Evolutionary conservation across 2,329 filamentous ascomycete genomes (phyloP).

Genomic region (Periglandula ipomoeae): DNA sequence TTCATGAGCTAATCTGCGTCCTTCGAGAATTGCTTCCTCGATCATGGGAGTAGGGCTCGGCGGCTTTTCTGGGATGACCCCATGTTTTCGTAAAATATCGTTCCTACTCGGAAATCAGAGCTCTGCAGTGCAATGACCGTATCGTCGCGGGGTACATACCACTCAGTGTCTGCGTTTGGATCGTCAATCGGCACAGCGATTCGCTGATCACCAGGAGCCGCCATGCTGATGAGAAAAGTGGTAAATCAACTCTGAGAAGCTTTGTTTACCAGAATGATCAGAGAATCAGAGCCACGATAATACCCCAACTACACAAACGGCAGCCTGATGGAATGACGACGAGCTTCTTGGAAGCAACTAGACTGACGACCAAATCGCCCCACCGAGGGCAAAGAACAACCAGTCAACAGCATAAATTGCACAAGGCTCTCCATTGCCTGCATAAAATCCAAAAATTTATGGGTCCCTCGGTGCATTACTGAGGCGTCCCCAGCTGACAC

Average conservation of each 20-base stretch:
- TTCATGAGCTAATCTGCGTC: constrained; percentile 74
- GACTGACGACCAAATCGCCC: background rate
- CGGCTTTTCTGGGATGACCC: constrained; percentile 94
- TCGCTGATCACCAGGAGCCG: constrained; percentile 52
- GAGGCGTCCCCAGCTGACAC: background rate
- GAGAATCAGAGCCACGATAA: no score
- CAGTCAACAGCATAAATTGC: constrained; percentile 3
- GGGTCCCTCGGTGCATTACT: constrained; percentile 1
- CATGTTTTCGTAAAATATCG: constrained; percentile 94
- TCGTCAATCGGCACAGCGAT: constrained; percentile 82
- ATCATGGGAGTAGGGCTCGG: constrained; percentile 93
- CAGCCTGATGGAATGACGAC: constrained; percentile 4
- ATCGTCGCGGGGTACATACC: constrained; percentile 45
- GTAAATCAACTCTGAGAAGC: background rate
- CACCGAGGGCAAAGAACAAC: background rate
- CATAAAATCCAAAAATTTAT: constrained; percentile 9
- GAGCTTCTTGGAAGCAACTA: background rate
- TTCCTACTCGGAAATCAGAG: constrained; percentile 55
- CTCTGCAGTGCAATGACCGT: constrained; percentile 2
- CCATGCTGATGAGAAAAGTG: constrained; percentile 34
- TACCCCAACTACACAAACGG: no score
- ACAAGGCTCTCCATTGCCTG: constrained; percentile 8
- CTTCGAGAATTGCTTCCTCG: constrained; percentile 84
- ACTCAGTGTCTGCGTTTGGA: constrained; percentile 96
- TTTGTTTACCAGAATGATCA: no score